Base-by-base conservation (phyloP, 192 early-diverging fungal genomes). In the Rhizoclosmatium sp. region DNA sequence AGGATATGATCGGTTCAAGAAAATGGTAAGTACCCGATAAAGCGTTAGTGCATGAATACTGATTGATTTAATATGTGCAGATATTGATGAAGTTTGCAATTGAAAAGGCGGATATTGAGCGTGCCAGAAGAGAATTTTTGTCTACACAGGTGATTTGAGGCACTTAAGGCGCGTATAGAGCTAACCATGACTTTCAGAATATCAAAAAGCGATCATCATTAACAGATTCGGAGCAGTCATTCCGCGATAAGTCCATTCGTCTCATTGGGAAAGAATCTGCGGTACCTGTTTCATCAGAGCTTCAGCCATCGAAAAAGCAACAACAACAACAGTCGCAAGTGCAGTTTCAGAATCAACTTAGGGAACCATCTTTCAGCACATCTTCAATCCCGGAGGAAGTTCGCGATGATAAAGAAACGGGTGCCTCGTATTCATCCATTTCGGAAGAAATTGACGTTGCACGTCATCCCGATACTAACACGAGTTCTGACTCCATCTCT, bases 381-480 rank as follows among this genome's bases (percentile, higher is more conserved):
- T 54, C 51, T 12, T 54, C 51, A 7, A 54, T 54, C 51, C 51
- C 51, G 16, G 51, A 54, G 16, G 51, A 54, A 54, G 19, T 64
- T 64, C 62, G 10, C 10, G 62, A 64, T 10, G 62, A 64, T 23
- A 21, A 46, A 41, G 66, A 10, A 21, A 69, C 66, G 5, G 66
- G 66, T 12, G 42, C 46, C 16, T 69, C 66, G 14, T 47, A 42
- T 12, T 9, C 66, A 47, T 69, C 66, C 42, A 47, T 69, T 16
- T 42, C 66, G 12, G 66, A 69, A 69, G 46, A 69, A 19, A 7
- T 69, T 19, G 66, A 54, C 51, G 16, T 54, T 54, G 51, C 51
- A 54, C 51, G 16, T 1, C 5, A 54, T 54, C 9, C 9, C 21
- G 21, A 64, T 16, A 64, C 61, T 23, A 64, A 21, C 21, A 7